Evolutionary conservation across 805 yeast genomes (phyloP), one percentile per base, ranked within the genome.

Genomic region (Kazachstania psychrophila): DNA sequence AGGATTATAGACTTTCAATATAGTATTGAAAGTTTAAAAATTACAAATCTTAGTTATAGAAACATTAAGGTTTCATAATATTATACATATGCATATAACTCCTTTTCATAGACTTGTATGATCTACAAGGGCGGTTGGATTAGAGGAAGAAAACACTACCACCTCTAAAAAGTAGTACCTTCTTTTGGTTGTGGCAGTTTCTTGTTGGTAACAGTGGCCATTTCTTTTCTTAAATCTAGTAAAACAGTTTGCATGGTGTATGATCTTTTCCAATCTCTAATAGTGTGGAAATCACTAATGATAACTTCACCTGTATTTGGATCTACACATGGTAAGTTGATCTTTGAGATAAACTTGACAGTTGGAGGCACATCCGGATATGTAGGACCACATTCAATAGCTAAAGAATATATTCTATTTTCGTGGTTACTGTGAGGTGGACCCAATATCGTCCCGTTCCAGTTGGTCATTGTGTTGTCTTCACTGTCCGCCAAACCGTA

Each of bases 401-500:
- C 76, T 38, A 92, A 68, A 24, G 85, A 79, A 60, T 92, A 92
- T 44, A 92, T 92, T 55, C 98, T 72, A 61, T 92, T 92, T 59
- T 88, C 96, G 58, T 89, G 96, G 19, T 74, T 66, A 34, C 77
- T 75, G 53, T 83, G 94, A 24, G 98, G 98, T 4, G 99, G 98
- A 0, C 99, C 99, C 46, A 92, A 67, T 36, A 92, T 89, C 23
- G 99, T 92, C 10, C 96, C 98, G 62, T 88, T 92, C 99, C 99
- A 92, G 51, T 80, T 64, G 9, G 95, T 82, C 94, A 92, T 85
- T 35, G 87, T 68, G 47, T 88, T 84, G 58, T 92, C 99, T 51
- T 84, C 95, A 44, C 81, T 77, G 51, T 85, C 89, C 17, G 85
- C 77, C 32, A 92, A 70, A 0, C 99, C 99, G 53, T 92, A 86